Conservation (phyloP, 2,329 filamentous ascomycete species). For the Aaosphaeria pasadenensis region DNA sequence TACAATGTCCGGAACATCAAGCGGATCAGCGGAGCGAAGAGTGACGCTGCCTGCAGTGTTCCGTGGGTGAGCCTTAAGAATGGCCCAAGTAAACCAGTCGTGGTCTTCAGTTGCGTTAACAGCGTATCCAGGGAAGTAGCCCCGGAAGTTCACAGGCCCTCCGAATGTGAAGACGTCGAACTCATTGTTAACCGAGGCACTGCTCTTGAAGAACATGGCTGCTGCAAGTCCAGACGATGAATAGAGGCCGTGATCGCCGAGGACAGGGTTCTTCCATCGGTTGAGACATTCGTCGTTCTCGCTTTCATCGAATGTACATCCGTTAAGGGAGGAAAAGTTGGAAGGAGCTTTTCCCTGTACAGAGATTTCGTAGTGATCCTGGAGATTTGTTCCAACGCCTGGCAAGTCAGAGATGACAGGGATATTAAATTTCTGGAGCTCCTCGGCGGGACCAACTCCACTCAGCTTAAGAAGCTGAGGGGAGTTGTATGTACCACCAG, state of each 20-base stretch:
- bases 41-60: constrained; percentile 61
- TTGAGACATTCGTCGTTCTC: constrained; percentile 47
- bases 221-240: constrained; percentile 54
- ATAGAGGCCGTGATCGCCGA: constrained; percentile 45
- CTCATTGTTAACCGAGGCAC: constrained; percentile 44
- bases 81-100: constrained; percentile 49
- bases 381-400: constrained; percentile 63
- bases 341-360: constrained; percentile 46
- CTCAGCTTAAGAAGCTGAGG: constrained; percentile 64
- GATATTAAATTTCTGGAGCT: constrained; percentile 55
- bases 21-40: constrained; percentile 60
- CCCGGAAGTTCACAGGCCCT: constrained; percentile 53
- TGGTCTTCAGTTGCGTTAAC: constrained; percentile 50
- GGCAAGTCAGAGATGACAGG: constrained; percentile 54
- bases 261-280: constrained; percentile 41
- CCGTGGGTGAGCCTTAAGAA: constrained; percentile 62
- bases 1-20: constrained; percentile 59
- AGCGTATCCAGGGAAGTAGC: constrained; percentile 57
- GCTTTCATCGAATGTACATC: constrained; percentile 39
- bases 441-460: constrained; percentile 57
- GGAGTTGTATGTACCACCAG: constrained; percentile 58
- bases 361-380: constrained; percentile 57
- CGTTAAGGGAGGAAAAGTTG: constrained; percentile 36
- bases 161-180: constrained; percentile 57
- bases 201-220: constrained; percentile 44